These are phyloP conservation scores for Iris pallida DNA, from an alignment of 116 monocot species.

Conservation along the genomic window DNA sequence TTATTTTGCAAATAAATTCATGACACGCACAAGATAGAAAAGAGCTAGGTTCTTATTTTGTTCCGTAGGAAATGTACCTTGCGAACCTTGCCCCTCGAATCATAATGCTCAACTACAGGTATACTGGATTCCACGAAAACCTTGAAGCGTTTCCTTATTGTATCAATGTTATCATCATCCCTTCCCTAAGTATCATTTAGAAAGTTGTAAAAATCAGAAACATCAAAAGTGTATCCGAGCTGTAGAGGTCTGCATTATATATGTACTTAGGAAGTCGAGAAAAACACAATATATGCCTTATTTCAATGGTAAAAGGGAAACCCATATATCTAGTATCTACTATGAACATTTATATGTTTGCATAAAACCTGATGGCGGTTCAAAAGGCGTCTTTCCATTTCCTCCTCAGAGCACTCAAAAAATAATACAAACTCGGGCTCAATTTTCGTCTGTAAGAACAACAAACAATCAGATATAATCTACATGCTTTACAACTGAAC, in stretches of 20 bases:
- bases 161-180: constrained; percentile 85
- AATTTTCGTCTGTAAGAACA: constrained; percentile 46
- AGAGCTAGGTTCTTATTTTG: no score
- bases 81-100: constrained; percentile 59
- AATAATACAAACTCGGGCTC: constrained; percentile 76
- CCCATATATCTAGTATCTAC: no score
- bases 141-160: constrained; percentile 73
- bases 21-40: no score
- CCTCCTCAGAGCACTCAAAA: constrained; percentile 72
- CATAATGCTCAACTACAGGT: constrained; percentile 66
- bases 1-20: no score
- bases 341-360: no score
- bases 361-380: constrained; percentile 41
- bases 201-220: no score
- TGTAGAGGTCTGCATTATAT: no score
- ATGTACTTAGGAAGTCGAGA: no score
- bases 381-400: constrained; percentile 67
- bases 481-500: no score
- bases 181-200: constrained; percentile 45
- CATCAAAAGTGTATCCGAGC: no score
- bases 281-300: no score
- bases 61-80: constrained; percentile 37
- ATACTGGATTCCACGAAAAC: constrained; percentile 70
- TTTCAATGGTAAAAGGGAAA: no score
- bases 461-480: not conserved